These are phyloP conservation scores for Huntiella decipiens DNA, from an alignment of 2,329 filamentous ascomycete genomes.

Conservation along the genomic window DNA sequence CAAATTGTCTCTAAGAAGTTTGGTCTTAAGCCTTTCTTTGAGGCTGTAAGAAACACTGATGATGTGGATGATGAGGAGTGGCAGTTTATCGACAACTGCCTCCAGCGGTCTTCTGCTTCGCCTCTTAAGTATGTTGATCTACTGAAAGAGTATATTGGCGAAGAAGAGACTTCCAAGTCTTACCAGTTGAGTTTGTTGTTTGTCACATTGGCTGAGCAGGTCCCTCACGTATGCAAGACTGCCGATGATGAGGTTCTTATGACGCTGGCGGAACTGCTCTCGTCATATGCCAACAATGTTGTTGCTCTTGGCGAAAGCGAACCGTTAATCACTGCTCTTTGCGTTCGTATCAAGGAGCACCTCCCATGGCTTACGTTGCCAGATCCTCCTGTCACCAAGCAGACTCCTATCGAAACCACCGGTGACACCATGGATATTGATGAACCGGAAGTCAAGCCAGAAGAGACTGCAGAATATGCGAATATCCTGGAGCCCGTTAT, in stretches of 20 bases:
- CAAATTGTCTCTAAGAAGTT: constrained; percentile 9
- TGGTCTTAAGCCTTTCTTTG: constrained; percentile 7
- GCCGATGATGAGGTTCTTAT: constrained; percentile 24
- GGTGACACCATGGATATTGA: constrained; percentile 4
- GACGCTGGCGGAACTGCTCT: constrained; percentile 38
- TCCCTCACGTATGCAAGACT: constrained; percentile 45
- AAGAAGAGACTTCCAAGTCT: constrained; percentile 15
- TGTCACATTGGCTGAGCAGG: constrained; percentile 57
- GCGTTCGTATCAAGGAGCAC: constrained; percentile 17
- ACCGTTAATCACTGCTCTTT: constrained; percentile 15
- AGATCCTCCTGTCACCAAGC: not conserved
- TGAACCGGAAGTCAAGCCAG: not conserved
- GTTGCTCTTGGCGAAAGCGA: constrained; percentile 29
- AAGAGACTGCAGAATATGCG: constrained; percentile 1
- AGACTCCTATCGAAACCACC: not conserved
- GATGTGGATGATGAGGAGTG: constrained; percentile 31
- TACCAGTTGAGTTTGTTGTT: constrained; percentile 39
- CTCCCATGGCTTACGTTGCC: constrained; percentile 14
- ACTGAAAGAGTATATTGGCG: constrained; percentile 28
- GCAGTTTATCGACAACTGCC: constrained; percentile 65
- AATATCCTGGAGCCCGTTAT: not conserved
- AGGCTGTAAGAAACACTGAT: constrained; percentile 10
- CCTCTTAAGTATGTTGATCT: constrained; percentile 71
- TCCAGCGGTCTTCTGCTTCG: constrained; percentile 52
- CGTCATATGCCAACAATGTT: constrained; percentile 34